Percentiles rank a stretch among this genome's conserved stretches.
phyloP scores from a whole-genome alignment of 1,284 basidiomycete genomes.

The Paramarasmius palmivorus region DNA sequence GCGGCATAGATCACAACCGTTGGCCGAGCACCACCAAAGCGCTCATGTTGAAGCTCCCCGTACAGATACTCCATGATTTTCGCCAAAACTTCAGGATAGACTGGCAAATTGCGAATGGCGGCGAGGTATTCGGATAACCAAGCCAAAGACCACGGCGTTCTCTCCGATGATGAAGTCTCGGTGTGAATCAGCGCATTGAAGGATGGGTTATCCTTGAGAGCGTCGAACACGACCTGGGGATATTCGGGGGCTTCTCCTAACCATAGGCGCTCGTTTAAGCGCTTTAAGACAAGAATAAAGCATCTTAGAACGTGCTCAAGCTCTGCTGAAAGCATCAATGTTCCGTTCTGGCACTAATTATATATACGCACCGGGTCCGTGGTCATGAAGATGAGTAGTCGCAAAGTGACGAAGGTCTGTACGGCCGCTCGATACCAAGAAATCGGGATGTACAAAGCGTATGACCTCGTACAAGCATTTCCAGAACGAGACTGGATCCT shows the following conservation, averaged over 20 bases:
- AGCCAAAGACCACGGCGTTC: slow-evolving; percentile 44
- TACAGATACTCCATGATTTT: slow-evolving; percentile 71
- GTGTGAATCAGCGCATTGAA: slow-evolving; percentile 54
- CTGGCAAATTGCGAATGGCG: slow-evolving; percentile 48
- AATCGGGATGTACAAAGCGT: slow-evolving; percentile 52
- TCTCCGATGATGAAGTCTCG: slow-evolving; percentile 31
- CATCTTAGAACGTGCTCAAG: slow-evolving; percentile 65
- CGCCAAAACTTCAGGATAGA: slow-evolving; percentile 69
- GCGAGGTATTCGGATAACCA: slow-evolving; percentile 62
- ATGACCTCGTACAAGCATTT: slow-evolving; percentile 47
- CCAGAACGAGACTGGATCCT: slow-evolving; percentile 47
- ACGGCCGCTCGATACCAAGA: slow-evolving; percentile 35
- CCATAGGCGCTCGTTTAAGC: slow-evolving; percentile 63
- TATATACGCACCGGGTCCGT: slow-evolving; percentile 56
- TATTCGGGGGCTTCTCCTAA: slow-evolving; percentile 63
- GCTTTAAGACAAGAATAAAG: slow-evolving; percentile 55
- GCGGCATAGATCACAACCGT: slow-evolving; percentile 59
- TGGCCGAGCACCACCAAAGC: slow-evolving; percentile 60
- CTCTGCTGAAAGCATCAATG: slow-evolving; percentile 41
- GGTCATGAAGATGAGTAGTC: slow-evolving; percentile 62
- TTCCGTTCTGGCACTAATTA: slow-evolving; percentile 2
- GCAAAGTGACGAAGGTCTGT: slow-evolving; percentile 53
- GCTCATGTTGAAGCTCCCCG: slow-evolving; percentile 77
- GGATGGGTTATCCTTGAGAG: slow-evolving; percentile 77
- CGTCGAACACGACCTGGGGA: slow-evolving; percentile 75